phyloP scores from a whole-genome alignment of 2,329 filamentous ascomycete genomes.

The Pseudocercospora crystallina region DNA sequence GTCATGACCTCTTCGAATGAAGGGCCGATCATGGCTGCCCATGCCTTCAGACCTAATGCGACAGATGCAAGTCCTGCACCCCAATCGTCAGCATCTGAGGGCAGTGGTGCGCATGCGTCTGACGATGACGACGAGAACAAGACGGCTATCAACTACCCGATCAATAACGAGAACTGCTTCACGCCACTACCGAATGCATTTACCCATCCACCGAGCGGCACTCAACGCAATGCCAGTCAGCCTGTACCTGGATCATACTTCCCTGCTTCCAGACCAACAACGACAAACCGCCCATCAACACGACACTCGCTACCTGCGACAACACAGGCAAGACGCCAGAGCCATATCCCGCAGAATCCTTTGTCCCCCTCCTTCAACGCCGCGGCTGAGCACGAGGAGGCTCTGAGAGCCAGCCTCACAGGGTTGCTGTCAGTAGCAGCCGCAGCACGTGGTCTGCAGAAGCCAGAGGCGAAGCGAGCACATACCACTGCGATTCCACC shows the following conservation, averaged over 20 bases:
- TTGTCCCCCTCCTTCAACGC: conserved; percentile 74
- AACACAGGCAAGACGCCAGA: conserved; percentile 37
- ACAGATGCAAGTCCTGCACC: conserved; percentile 11
- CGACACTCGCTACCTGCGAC: conserved; percentile 37
- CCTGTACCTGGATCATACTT: conserved; percentile 49
- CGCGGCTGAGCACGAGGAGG: conserved; percentile 77
- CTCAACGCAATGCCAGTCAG: conserved; percentile 51
- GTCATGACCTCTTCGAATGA: conserved; percentile 65
- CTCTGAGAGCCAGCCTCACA: conserved; percentile 86
- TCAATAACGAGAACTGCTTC: conserved; percentile 59
- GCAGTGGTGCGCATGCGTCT: conserved; percentile 34
- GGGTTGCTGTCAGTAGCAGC: conserved; percentile 93
- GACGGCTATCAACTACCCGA: conserved; percentile 71
- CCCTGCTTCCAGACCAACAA: conserved; percentile 37
- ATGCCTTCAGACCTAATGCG: conserved; percentile 32
- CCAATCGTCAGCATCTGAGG: conserved; percentile 38
- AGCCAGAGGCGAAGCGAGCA: conserved; percentile 46
- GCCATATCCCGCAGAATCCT: conserved; percentile 63
- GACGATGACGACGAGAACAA: conserved; percentile 71
- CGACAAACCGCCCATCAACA: conserved; percentile 23
- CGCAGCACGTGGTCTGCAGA: conserved; percentile 78
- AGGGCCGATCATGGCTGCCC: conserved; percentile 41
- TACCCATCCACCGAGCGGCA: conserved; percentile 70
- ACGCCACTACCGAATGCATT: conserved; percentile 91
- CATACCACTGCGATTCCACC: conserved; percentile 21